Conservation (phyloP, 192 early-diverging fungal species). For the Linnemannia schmuckeri region DNA sequence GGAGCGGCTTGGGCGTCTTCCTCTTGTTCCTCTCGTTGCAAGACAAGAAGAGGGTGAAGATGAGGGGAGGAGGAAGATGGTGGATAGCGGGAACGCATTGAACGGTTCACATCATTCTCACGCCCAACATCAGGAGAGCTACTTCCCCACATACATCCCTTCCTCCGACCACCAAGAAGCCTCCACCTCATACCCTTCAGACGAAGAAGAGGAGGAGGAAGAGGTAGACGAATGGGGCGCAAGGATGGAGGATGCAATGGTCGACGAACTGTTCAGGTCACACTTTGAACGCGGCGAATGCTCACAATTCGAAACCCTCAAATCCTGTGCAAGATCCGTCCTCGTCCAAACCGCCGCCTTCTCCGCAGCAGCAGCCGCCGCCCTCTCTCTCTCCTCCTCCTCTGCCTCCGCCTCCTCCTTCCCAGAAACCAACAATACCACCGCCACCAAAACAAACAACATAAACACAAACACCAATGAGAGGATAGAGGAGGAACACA, state of each 20-base stretch:
- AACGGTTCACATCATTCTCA: neutral
- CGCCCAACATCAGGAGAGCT: neutral
- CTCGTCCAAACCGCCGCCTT: neutral
- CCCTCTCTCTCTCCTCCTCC: neutral
- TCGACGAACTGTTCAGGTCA: slow-evolving; percentile 33
- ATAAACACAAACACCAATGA: neutral
- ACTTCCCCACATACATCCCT: neutral
- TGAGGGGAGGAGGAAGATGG: neutral
- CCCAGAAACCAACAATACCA: neutral
- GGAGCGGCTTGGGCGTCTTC: slow-evolving; percentile 10
- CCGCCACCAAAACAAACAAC: neutral
- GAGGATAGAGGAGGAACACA: neutral
- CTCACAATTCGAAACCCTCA: slow-evolving; percentile 19
- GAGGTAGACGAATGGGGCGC: slow-evolving; percentile 15
- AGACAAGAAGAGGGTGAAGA: neutral
- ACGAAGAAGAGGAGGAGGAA: slow-evolving; percentile 1
- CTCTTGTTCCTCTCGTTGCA: neutral
- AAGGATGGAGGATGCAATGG: slow-evolving; percentile 34
- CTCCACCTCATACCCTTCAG: neutral
- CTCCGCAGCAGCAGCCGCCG: neutral
- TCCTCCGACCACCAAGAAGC: neutral
- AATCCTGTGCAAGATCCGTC: slow-evolving; percentile 9
- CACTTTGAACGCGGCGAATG: slow-evolving; percentile 39
- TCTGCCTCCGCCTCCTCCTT: neutral
- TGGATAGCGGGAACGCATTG: neutral